Percentiles rank a stretch among this genome's conserved stretches.
Evolutionary conservation across 768 basidiomycete genomes (phyloP).

Genomic region (Coprinopsis sp.): DNA sequence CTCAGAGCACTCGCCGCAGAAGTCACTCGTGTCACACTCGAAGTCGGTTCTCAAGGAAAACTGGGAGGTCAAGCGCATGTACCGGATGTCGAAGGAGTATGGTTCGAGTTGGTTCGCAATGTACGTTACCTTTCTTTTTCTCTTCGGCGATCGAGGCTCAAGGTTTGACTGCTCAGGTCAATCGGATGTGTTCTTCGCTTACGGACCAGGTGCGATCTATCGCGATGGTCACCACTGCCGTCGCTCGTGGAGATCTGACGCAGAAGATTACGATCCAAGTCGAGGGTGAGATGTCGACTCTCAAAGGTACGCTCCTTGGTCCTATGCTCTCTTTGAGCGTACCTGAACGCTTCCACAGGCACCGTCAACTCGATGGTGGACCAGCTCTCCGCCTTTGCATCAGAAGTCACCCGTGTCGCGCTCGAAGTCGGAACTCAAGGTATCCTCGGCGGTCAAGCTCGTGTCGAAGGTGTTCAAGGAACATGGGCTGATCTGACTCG

Average conservation of each 20-base stretch:
- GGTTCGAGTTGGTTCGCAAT: slow-evolving; percentile 76
- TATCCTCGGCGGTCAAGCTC: slow-evolving; percentile 86
- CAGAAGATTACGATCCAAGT: slow-evolving; percentile 92
- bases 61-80: slow-evolving; percentile 86
- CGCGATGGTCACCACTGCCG: slow-evolving; percentile 81
- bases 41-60: slow-evolving; percentile 87
- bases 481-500: slow-evolving; percentile 90
- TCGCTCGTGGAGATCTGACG: slow-evolving; percentile 86
- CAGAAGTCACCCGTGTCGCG: slow-evolving; percentile 78
- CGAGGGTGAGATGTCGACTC: slow-evolving; percentile 79
- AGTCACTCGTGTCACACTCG: slow-evolving; percentile 78
- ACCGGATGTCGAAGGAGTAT: slow-evolving; percentile 88
- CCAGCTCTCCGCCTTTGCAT: slow-evolving; percentile 80
- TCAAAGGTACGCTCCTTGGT: slow-evolving; percentile 43
- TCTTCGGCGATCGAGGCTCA: neutral
- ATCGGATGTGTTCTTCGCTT: slow-evolving; percentile 76
- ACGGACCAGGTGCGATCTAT: slow-evolving; percentile 83
- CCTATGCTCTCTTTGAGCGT: neutral
- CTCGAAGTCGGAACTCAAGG: slow-evolving; percentile 89
- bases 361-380: slow-evolving; percentile 97
- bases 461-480: slow-evolving; percentile 86
- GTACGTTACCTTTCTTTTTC: slow-evolving; percentile 32
- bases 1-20: slow-evolving; percentile 70
- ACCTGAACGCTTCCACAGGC: slow-evolving; percentile 21
- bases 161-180: slow-evolving; percentile 40